These are phyloP conservation scores for Phytophthora litchii DNA, from an alignment of 352 stramenopile species.

Conservation along the genomic window DNA sequence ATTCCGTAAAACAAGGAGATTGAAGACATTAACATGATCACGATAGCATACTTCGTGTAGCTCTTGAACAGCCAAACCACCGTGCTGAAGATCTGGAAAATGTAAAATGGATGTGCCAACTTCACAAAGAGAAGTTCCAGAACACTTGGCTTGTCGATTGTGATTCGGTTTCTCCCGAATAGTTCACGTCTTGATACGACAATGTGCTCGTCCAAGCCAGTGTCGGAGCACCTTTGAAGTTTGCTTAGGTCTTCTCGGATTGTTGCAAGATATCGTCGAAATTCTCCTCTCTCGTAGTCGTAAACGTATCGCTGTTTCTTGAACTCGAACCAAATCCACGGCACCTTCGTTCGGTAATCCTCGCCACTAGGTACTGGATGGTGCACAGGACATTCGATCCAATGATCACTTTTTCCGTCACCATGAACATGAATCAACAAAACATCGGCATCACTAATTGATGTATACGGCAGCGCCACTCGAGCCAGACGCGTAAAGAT, in stretches of 20 bases:
- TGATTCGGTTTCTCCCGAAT: slow-evolving; percentile 54
- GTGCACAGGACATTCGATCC: slow-evolving; percentile 45
- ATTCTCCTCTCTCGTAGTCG: slow-evolving; percentile 51
- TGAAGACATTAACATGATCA: slow-evolving; percentile 49
- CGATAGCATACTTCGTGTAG: slow-evolving; percentile 49
- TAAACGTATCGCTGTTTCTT: slow-evolving; percentile 71
- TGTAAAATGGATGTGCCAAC: slow-evolving; percentile 60
- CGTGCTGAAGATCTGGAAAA: slow-evolving; percentile 66
- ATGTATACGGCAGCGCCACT: slow-evolving; percentile 24
- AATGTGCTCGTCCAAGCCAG: too few relatives aligned
- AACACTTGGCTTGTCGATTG: slow-evolving; percentile 42
- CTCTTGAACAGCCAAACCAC: slow-evolving; percentile 49
- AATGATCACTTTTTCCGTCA: slow-evolving; percentile 42
- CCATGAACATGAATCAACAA: slow-evolving; percentile 50
- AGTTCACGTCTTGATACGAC: slow-evolving; percentile 28
- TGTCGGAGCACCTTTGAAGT: too few relatives aligned
- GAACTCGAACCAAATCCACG: slow-evolving; percentile 65
- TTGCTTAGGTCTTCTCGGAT: slow-evolving; percentile 35
- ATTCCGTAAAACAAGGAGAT: slow-evolving; percentile 58
- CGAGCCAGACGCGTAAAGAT: slow-evolving; percentile 60
- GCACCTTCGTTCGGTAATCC: slow-evolving; percentile 33
- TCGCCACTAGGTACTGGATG: slow-evolving; percentile 14
- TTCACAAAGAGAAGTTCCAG: slow-evolving; percentile 55
- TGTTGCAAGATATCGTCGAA: slow-evolving; percentile 51
- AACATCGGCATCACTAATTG: slow-evolving; percentile 44